Evolutionary conservation across 441 rosid species (phyloP).

Genomic region (Pelargonium myrrhifolium): DNA sequence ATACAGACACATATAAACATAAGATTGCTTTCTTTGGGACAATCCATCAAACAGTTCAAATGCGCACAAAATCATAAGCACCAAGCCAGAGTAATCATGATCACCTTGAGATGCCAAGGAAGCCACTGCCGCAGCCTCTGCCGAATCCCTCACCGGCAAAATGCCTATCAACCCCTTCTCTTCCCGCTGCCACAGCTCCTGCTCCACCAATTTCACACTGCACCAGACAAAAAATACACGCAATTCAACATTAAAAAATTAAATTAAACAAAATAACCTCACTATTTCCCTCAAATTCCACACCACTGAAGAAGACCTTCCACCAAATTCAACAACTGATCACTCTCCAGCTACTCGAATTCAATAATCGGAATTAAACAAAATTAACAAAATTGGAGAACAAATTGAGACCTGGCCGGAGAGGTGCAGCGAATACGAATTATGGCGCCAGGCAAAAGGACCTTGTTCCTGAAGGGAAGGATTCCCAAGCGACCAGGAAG

Average conservation of each 20-base stretch:
- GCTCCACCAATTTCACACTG: constrained; percentile 96
- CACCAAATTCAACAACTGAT: neutral
- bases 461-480: constrained; percentile 95
- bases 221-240: constrained; percentile 5
- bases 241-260: neutral
- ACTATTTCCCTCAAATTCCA: neutral
- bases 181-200: constrained; percentile 97
- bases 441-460: constrained; percentile 92
- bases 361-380: neutral
- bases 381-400: neutral
- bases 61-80: neutral
- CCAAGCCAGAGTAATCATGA: neutral
- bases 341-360: neutral
- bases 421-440: constrained; percentile 98
- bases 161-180: constrained; percentile 92
- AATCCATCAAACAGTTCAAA: neutral
- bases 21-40: neutral
- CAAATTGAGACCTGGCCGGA: constrained; percentile 58
- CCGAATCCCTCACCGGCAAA: constrained; percentile 85
- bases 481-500: constrained; percentile 84
- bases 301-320: neutral
- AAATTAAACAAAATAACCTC: neutral
- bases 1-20: neutral
- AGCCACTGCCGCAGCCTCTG: constrained; percentile 45
- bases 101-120: constrained; percentile 51